Evolutionary conservation across 2,329 filamentous ascomycete genomes (phyloP).

Genomic region (Chrysoporthe austroafricana): DNA sequence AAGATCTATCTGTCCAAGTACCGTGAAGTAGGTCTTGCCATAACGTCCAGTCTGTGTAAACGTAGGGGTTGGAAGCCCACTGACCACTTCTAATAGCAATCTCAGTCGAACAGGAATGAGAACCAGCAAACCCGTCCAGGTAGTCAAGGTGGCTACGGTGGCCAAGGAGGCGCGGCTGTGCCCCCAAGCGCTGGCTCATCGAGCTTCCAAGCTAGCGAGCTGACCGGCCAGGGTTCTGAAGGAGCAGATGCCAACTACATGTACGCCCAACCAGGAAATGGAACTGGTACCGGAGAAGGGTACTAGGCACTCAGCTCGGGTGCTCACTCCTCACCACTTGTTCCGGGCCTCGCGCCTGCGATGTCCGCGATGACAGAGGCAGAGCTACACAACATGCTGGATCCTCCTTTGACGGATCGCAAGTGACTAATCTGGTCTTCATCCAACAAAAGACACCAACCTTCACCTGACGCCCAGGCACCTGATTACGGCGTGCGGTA

Average conservation of each 20-base stretch:
- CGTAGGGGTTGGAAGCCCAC: constrained; percentile 27
- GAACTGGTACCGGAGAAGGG: constrained; percentile 54
- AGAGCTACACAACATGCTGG: neutral
- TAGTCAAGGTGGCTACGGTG: constrained; percentile 56
- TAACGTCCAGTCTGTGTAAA: constrained; percentile 10
- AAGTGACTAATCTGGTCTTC: neutral
- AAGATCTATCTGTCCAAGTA: constrained; percentile 99
- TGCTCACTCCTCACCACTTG: neutral
- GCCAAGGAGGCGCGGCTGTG: constrained; percentile 44
- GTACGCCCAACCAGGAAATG: constrained; percentile 61
- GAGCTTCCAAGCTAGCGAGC: constrained; percentile 50
- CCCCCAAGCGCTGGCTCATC: constrained; percentile 44
- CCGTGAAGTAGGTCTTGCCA: constrained; percentile 76
- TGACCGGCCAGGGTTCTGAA: constrained; percentile 48
- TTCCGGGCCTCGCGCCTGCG: neutral
- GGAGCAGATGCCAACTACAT: constrained; percentile 52
- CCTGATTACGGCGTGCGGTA: neutral
- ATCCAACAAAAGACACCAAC: neutral
- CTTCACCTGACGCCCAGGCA: neutral
- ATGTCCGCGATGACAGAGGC: neutral
- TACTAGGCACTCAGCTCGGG: constrained; percentile 44
- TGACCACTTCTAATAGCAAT: constrained; percentile 57
- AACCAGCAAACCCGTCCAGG: constrained; percentile 53
- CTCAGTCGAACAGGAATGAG: constrained; percentile 75
- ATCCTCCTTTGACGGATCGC: neutral